A percentile compares a stretch with the other conserved stretches of the same genome.
phyloP scores from a whole-genome alignment of 768 basidiomycete species.

The Trametes elegans region DNA sequence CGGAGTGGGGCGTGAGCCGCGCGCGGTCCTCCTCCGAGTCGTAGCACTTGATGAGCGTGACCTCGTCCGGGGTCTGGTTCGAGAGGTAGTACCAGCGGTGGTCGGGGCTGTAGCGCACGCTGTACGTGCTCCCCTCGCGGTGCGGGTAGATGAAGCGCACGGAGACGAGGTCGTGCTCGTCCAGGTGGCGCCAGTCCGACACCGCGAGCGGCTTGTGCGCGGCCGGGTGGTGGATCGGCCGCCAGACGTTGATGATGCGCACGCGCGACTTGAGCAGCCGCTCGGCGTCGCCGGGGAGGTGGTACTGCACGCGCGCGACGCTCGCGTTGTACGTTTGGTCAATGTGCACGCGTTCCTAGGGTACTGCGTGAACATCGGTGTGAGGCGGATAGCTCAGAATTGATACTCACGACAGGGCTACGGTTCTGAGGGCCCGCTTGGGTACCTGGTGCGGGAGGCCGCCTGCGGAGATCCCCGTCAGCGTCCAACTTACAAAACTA shows the following conservation, averaged over 20 bases:
- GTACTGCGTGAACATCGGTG: neutral
- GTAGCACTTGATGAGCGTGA: conserved; percentile 39
- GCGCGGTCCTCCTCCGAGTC: conserved; percentile 37
- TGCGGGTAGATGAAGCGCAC: conserved; percentile 34
- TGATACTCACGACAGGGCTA: neutral
- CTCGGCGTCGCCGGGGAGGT: conserved; percentile 40
- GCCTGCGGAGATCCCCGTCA: conserved; percentile 6
- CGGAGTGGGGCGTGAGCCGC: conserved; percentile 36
- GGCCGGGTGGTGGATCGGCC: conserved; percentile 37
- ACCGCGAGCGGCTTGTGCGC: conserved; percentile 39
- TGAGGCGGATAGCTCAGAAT: neutral
- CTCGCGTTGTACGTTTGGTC: conserved; percentile 41
- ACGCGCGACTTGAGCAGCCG: conserved; percentile 37
- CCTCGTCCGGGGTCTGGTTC: conserved; percentile 37
- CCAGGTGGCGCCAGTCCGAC: conserved; percentile 37
- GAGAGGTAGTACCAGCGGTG: conserved; percentile 39
- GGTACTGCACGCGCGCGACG: conserved; percentile 34
- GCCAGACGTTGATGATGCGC: conserved; percentile 46
- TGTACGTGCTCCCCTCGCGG: conserved; percentile 34
- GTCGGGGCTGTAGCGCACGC: conserved; percentile 31
- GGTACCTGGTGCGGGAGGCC: neutral
- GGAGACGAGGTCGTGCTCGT: conserved; percentile 36
- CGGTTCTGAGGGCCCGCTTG: neutral
- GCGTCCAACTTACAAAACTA: neutral
- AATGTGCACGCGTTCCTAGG: conserved; percentile 38